phyloP scores from a whole-genome alignment of 805 yeast species.

The Danielia reshetovae region DNA sequence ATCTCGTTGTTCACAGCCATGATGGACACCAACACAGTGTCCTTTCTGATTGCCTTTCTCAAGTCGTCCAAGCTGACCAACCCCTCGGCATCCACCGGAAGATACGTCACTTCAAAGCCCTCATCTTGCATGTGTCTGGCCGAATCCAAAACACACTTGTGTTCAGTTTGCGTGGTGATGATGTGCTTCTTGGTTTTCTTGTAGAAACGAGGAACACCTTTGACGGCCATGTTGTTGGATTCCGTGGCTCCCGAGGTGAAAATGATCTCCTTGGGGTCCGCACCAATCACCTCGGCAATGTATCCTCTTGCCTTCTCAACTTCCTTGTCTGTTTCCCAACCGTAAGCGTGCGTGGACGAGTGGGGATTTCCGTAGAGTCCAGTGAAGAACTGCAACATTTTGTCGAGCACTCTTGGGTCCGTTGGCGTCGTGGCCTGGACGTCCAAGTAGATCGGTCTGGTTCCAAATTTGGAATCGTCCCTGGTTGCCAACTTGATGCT shows the following conservation, averaged over 20 bases:
- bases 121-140: slow-evolving; percentile 94
- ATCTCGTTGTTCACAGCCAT: slow-evolving; percentile 99
- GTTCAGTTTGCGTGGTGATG: slow-evolving; percentile 95
- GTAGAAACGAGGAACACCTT: slow-evolving; percentile 95
- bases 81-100: slow-evolving; percentile 81
- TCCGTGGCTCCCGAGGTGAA: slow-evolving; percentile 99
- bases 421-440: slow-evolving; percentile 99
- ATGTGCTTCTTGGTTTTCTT: slow-evolving; percentile 86
- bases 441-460: slow-evolving; percentile 91
- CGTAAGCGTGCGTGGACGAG: slow-evolving; percentile 93
- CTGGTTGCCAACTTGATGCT: slow-evolving; percentile 46
- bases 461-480: slow-evolving; percentile 50
- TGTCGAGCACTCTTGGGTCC: slow-evolving; percentile 92
- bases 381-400: slow-evolving; percentile 80
- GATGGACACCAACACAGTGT: slow-evolving; percentile 83
- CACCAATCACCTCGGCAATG: slow-evolving; percentile 79
- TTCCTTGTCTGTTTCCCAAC: slow-evolving; percentile 96
- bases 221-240: slow-evolving; percentile 88
- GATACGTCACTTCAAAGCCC: slow-evolving; percentile 92
- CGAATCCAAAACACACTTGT: slow-evolving; percentile 97
- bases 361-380: slow-evolving; percentile 98
- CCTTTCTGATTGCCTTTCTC: slow-evolving; percentile 81
- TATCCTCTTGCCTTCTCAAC: slow-evolving; percentile 84
- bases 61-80: slow-evolving; percentile 72
- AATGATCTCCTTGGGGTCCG: slow-evolving; percentile 94